These are phyloP conservation scores for Podila horticola DNA, from an alignment of 192 early-diverging fungal genomes.

Conservation along the genomic window DNA sequence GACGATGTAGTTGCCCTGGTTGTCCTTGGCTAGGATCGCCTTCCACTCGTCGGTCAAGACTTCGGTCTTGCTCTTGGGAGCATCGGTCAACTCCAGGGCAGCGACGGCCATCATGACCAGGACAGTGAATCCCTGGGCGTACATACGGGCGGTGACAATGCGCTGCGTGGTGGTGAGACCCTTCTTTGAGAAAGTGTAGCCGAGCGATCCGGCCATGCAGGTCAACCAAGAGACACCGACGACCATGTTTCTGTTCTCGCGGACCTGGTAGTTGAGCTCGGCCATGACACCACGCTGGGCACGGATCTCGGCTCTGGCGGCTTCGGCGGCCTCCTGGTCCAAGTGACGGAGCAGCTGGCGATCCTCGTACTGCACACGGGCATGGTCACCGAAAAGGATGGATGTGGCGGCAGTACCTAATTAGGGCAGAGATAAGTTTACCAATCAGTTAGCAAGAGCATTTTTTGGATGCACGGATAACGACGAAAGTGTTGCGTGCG, in stretches of 20 bases:
- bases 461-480: neutral
- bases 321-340: slow-evolving; percentile 39
- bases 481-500: neutral
- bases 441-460: neutral
- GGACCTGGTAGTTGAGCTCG: slow-evolving; percentile 36
- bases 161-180: slow-evolving; percentile 47
- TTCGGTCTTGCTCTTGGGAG: slow-evolving; percentile 13
- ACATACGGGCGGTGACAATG: slow-evolving; percentile 50
- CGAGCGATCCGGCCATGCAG: slow-evolving; percentile 41
- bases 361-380: slow-evolving; percentile 45
- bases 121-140: slow-evolving; percentile 47
- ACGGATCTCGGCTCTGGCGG: slow-evolving; percentile 36
- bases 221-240: slow-evolving; percentile 44
- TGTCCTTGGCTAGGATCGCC: slow-evolving; percentile 48
- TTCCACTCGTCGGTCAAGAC: slow-evolving; percentile 47
- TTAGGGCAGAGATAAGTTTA: neutral
- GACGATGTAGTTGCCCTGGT: slow-evolving; percentile 42
- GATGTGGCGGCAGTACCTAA: slow-evolving; percentile 39
- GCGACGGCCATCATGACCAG: slow-evolving; percentile 49
- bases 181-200: slow-evolving; percentile 46
- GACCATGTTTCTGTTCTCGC: slow-evolving; percentile 45
- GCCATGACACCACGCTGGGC: slow-evolving; percentile 37
- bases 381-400: slow-evolving; percentile 43
- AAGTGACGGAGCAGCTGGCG: slow-evolving; percentile 41
- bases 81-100: slow-evolving; percentile 38